These are phyloP conservation scores for Cornus kousa DNA, from an alignment of 148 eudicot genomes.

Conservation along the genomic window DNA sequence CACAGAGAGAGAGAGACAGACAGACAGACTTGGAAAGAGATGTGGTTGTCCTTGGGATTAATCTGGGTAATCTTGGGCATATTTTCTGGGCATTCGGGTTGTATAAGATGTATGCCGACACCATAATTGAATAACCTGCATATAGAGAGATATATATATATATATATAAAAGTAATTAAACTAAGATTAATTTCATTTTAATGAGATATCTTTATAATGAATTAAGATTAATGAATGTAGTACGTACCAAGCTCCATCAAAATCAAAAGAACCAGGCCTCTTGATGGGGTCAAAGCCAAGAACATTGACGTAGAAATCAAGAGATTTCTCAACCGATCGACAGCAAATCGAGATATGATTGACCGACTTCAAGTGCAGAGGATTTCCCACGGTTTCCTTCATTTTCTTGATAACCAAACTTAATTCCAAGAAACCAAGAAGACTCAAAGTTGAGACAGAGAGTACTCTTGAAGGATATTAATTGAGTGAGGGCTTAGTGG, in stretches of 20 bases:
- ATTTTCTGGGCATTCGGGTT: constrained; percentile 25
- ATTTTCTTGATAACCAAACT: constrained; percentile 10
- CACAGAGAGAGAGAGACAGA: neutral
- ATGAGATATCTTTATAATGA: too few relatives aligned
- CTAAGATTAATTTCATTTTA: too few relatives aligned
- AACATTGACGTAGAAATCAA: constrained; percentile 42
- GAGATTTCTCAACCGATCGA: constrained; percentile 43
- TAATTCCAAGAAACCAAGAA: neutral
- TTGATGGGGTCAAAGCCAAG: constrained; percentile 45
- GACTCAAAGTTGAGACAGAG: too few relatives aligned
- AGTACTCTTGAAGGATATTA: neutral
- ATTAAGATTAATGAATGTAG: too few relatives aligned
- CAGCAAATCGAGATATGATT: constrained; percentile 50
- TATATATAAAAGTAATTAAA: too few relatives aligned
- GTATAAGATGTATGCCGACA: constrained; percentile 54
- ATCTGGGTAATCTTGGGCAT: constrained; percentile 31
- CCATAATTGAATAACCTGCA: constrained; percentile 49
- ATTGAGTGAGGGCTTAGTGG: neutral
- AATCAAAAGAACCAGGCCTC: constrained; percentile 44
- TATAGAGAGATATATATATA: neutral
- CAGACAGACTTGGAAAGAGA: constrained; percentile 44
- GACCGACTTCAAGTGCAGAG: constrained; percentile 35
- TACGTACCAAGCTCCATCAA: constrained; percentile 56
- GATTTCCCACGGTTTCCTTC: constrained; percentile 27
- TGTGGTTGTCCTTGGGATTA: constrained; percentile 56